Evolutionary conservation across 768 basidiomycete species (phyloP).

Genomic region (Pisolithus sp.): DNA sequence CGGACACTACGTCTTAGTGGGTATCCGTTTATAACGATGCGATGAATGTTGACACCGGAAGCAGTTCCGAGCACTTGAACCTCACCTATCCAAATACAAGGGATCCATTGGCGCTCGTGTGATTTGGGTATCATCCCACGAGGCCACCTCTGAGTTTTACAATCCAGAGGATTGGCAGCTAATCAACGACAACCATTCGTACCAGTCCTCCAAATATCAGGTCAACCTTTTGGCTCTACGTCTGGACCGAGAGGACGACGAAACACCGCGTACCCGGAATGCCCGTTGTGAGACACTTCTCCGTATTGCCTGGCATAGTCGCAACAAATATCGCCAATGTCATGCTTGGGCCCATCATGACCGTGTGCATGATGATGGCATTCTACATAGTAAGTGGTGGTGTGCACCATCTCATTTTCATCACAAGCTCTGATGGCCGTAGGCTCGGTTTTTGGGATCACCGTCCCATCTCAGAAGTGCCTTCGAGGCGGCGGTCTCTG

Average conservation of each 20-base stretch:
- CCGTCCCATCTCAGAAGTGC: constrained; percentile 55
- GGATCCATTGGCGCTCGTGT: constrained; percentile 47
- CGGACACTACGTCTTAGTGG: constrained; percentile 70
- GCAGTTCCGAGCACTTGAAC: constrained; percentile 60
- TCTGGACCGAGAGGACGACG: constrained; percentile 44
- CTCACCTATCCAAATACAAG: constrained; percentile 41
- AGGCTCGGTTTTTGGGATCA: constrained; percentile 70
- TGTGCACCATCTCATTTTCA: background rate
- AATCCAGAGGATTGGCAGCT: constrained; percentile 70
- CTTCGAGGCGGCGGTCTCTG: constrained; percentile 61
- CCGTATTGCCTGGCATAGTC: constrained; percentile 65
- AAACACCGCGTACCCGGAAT: constrained; percentile 15
- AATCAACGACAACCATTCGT: constrained; percentile 51
- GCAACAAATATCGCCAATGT: constrained; percentile 53
- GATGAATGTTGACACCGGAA: constrained; percentile 1
- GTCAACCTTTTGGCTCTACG: constrained; percentile 57
- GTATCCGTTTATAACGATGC: constrained; percentile 19
- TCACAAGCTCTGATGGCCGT: constrained; percentile 3
- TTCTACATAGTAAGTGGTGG: constrained; percentile 58
- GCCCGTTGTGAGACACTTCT: constrained; percentile 41
- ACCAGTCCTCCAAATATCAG: constrained; percentile 71
- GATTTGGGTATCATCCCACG: constrained; percentile 75
- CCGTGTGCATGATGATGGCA: constrained; percentile 42
- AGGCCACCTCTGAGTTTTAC: constrained; percentile 49
- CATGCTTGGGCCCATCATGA: constrained; percentile 39